Evolutionary conservation across 2,329 filamentous ascomycete species (phyloP).

Genomic region (Pseudomassariella vexata): DNA sequence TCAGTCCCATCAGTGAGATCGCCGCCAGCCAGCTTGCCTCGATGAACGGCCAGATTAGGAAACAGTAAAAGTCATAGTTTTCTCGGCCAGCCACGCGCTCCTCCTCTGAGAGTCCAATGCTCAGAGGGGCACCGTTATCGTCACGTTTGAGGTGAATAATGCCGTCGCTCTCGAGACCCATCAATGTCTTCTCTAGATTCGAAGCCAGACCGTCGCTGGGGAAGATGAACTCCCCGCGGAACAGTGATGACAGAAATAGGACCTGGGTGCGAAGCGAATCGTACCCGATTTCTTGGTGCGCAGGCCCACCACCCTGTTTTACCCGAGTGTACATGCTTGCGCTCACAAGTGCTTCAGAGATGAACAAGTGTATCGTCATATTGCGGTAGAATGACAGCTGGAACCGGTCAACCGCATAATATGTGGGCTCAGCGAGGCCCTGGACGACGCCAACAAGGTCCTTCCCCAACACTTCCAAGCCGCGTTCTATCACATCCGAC

Average conservation of each 20-base stretch:
- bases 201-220: constrained; percentile 73
- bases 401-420: constrained; percentile 91
- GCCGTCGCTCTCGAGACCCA: constrained; percentile 69
- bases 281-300: constrained; percentile 74
- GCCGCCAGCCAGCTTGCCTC: constrained; percentile 91
- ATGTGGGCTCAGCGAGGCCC: constrained; percentile 83
- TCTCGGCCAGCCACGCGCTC: constrained; percentile 79
- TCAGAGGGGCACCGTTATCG: constrained; percentile 49
- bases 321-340: constrained; percentile 85
- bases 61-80: constrained; percentile 98
- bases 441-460: constrained; percentile 77
- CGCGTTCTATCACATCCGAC: constrained; percentile 78
- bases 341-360: constrained; percentile 85
- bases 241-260: constrained; percentile 84
- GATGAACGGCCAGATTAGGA: constrained; percentile 97
- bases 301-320: constrained; percentile 82
- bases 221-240: constrained; percentile 96
- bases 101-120: constrained; percentile 66
- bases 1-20: constrained; percentile 79
- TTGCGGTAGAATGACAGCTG: constrained; percentile 98
- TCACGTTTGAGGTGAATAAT: constrained; percentile 65
- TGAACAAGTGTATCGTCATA: constrained; percentile 98
- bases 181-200: constrained; percentile 77
- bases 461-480: constrained; percentile 84
- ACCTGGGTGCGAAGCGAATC: constrained; percentile 71